Base-by-base conservation (phyloP, 805 yeast species). In the Pichia paraexigua region DNA sequence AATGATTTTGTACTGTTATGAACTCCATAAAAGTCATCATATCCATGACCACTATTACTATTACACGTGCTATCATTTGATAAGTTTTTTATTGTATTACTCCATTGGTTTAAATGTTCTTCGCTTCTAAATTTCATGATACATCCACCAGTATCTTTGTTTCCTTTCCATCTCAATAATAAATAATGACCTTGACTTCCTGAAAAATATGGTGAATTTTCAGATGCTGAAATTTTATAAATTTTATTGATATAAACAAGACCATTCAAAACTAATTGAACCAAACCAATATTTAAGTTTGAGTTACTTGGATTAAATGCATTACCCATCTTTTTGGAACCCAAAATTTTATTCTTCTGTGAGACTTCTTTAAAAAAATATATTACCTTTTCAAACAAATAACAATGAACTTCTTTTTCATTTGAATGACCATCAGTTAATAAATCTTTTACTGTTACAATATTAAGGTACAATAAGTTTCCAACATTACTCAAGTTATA, bases 361-460 rank as follows among this genome's bases (percentile, higher is more conserved):
- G 61, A 57, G n/a, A 58, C 69, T 61, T 84, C 90, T 60, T 82
- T 82, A 68, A 87, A 87, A 53, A 79, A 77, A 57, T 77, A 78
- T 4, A 79, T 75, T 22, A 78, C 77, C 51, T 65, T 68, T 53
- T 94, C 97, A 66, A 94, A 92, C 21, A 94, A 73, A 61, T 89
- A 94, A 21, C 95, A 90, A 62, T 85, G 85, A 65, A 89, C 92
- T 60, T 91, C 97, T 50, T 85, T 81, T 64, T 92, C 97, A 49
- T 77, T 76, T 35, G 83, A 85, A 39, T 76, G 75, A 37, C 77
- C 77, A 52, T 70, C 72, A 27, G 69, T 68, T 5, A 72, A 63
- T 49, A 75, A 70, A 58, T 85, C 94, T 56, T 76, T 77, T 25
- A 83, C 86, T 12, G 81, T 78, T 35, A 87, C 90, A 41, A 74